phyloP scores from a whole-genome alignment of 441 rosid genomes.

The Erysimum cheiri region DNA sequence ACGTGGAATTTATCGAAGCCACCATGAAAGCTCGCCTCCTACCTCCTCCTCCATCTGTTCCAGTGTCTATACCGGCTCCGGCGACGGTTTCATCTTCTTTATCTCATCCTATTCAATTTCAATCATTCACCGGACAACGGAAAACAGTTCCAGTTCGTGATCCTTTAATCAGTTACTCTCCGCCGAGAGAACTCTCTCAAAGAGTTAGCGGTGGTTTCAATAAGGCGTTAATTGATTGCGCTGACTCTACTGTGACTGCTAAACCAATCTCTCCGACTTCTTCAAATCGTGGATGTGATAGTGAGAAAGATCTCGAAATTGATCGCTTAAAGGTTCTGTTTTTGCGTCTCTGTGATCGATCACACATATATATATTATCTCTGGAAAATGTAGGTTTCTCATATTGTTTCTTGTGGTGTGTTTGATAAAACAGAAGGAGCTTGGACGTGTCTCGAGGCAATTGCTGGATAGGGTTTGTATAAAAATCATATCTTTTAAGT shows the following conservation, averaged over 20 bases:
- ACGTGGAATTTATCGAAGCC: not conserved
- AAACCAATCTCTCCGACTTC: conserved; percentile 38
- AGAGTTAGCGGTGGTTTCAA: conserved; percentile 40
- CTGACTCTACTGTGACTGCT: conserved; percentile 5
- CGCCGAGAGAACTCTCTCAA: conserved; percentile 82
- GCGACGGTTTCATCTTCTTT: conserved; percentile 21
- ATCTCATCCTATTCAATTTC: conserved; percentile 14
- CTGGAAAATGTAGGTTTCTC: not conserved
- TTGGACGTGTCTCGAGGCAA: conserved; percentile 59
- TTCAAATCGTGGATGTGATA: conserved; percentile 37
- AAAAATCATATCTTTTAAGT: not conserved
- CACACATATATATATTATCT: too few relatives aligned
- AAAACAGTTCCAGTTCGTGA: conserved; percentile 2
- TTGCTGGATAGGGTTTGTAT: conserved; percentile 51
- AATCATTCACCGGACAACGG: conserved; percentile 7
- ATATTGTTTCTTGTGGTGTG: conserved; percentile 30
- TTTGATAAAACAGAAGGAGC: conserved; percentile 62
- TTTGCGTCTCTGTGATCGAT: not conserved
- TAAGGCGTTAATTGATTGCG: conserved; percentile 6
- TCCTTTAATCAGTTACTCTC: conserved; percentile 57
- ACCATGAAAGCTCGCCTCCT: not conserved
- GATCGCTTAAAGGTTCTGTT: conserved; percentile 59
- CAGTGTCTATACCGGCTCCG: conserved; percentile 27
- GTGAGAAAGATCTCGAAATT: conserved; percentile 61
- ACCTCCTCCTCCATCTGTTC: conserved; percentile 27